These are phyloP conservation scores for Tricladium varicosporioides DNA, from an alignment of 2,329 filamentous ascomycete genomes.

Conservation along the genomic window DNA sequence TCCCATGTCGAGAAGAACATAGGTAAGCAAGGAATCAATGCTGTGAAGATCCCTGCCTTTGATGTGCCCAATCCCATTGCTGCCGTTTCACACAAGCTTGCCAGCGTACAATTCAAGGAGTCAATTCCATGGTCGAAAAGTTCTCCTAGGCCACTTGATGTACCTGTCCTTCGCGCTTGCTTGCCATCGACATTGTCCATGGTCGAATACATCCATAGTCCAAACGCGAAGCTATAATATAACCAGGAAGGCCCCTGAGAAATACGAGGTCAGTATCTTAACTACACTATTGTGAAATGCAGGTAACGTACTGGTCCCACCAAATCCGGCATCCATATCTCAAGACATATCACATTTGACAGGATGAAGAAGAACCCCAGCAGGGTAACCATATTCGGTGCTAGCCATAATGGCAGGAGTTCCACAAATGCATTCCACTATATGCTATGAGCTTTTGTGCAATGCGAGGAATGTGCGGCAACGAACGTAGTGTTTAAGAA, in stretches of 20 bases:
- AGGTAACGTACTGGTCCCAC: constrained; percentile 71
- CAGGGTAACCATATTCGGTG: constrained; percentile 96
- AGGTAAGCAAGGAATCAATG: constrained; percentile 83
- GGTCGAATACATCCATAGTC: constrained; percentile 97
- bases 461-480: constrained; percentile 13
- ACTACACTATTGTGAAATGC: background rate
- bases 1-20: constrained; percentile 99
- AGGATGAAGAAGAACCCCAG: constrained; percentile 94
- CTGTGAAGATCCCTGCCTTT: constrained; percentile 84
- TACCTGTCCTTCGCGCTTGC: constrained; percentile 90
- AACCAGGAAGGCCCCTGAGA: constrained; percentile 82
- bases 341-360: constrained; percentile 70
- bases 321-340: constrained; percentile 83
- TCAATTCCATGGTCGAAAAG: constrained; percentile 99
- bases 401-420: constrained; percentile 89
- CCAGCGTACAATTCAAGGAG: constrained; percentile 94
- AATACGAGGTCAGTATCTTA: constrained; percentile 15
- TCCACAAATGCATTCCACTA: constrained; percentile 98
- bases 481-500: constrained; percentile 91
- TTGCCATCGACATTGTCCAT: constrained; percentile 99
- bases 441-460: constrained; percentile 24
- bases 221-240: constrained; percentile 93
- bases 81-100: constrained; percentile 84
- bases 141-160: constrained; percentile 91
- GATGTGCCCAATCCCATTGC: constrained; percentile 89